Evolutionary conservation across 352 stramenopile genomes (phyloP).

Genomic region (Pythium angustatum): DNA sequence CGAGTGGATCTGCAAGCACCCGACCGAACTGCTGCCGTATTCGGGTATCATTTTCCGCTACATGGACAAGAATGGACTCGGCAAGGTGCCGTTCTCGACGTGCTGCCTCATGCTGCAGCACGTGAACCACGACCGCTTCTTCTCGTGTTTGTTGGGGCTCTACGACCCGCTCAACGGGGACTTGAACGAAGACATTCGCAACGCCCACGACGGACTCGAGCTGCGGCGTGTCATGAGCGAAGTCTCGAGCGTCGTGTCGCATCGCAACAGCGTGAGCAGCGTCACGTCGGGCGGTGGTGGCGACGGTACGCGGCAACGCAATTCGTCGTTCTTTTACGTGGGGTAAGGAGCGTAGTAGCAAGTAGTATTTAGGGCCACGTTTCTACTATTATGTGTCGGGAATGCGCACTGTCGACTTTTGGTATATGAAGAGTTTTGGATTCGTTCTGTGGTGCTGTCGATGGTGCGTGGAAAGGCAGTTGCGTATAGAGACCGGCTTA

Average conservation of each 20-base stretch:
- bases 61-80: constrained; percentile 86
- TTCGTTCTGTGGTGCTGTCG: no score
- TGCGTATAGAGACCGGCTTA: no score
- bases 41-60: constrained; percentile 86
- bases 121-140: constrained; percentile 88
- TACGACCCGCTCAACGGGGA: constrained; percentile 79
- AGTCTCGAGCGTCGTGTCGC: constrained; percentile 65
- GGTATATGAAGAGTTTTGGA: no score
- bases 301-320: constrained; percentile 42
- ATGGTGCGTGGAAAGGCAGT: no score
- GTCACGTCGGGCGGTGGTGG: constrained; percentile 41
- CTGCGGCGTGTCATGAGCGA: constrained; percentile 73
- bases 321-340: constrained; percentile 84
- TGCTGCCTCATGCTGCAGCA: constrained; percentile 88
- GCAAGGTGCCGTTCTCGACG: constrained; percentile 78
- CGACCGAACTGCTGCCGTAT: constrained; percentile 73
- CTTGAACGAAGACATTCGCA: constrained; percentile 78
- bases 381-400: no score
- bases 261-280: constrained; percentile 51
- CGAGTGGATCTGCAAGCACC: constrained; percentile 85
- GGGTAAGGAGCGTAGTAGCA: background rate
- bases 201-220: constrained; percentile 58
- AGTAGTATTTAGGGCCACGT: no score
- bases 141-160: constrained; percentile 78
- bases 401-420: no score